Conservation (phyloP, 257 asterid species). For the Salvia miltiorrhiza region DNA sequence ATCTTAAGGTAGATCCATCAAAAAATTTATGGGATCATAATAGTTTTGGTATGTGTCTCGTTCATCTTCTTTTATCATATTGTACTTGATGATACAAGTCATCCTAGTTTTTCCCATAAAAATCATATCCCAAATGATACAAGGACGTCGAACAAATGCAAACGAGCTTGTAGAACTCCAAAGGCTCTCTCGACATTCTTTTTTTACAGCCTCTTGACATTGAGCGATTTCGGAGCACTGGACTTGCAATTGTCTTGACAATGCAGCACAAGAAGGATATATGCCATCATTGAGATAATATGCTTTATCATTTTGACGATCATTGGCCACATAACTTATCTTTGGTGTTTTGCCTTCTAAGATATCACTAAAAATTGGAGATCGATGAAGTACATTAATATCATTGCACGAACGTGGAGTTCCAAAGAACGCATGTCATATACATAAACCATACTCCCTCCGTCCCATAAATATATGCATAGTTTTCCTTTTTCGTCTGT, state of each 20-base stretch:
- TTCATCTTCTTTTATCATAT: background rate
- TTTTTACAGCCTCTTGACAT: background rate
- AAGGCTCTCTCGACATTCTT: background rate
- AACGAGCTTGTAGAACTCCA: background rate
- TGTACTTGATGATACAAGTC: background rate
- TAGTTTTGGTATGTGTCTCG: background rate
- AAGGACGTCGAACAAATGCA: background rate
- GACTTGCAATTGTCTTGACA: background rate
- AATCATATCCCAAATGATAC: background rate
- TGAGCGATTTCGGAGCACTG: background rate
- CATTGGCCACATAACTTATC: too few relatives aligned
- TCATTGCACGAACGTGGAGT: too few relatives aligned
- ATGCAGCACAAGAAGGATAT: background rate
- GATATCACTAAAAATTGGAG: too few relatives aligned
- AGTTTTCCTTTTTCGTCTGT: too few relatives aligned
- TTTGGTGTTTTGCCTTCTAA: too few relatives aligned
- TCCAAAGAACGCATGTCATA: too few relatives aligned
- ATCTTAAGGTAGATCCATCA: too few relatives aligned
- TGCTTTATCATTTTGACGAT: too few relatives aligned
- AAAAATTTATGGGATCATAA: too few relatives aligned
- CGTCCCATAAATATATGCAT: too few relatives aligned
- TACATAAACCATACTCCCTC: too few relatives aligned
- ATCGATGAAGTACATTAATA: too few relatives aligned
- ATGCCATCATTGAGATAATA: background rate
- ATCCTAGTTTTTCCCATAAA: background rate